These are phyloP conservation scores for Pestalotiopsis sp. DNA, from an alignment of 2,329 filamentous ascomycete genomes.

Conservation along the genomic window DNA sequence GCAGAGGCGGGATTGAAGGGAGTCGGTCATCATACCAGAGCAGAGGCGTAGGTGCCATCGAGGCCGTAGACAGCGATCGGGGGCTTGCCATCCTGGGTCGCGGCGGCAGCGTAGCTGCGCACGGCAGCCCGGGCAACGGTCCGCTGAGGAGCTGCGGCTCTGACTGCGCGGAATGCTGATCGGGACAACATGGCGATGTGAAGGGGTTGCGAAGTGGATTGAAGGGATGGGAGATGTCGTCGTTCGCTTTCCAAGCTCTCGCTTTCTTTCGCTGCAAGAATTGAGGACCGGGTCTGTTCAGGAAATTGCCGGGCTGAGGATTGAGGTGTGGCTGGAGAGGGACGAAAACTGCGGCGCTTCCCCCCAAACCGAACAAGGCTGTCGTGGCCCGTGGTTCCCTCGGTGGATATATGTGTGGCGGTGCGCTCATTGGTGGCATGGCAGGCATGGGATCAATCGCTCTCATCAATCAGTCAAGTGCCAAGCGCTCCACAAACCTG, in stretches of 20 bases:
- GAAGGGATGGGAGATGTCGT: constrained; percentile 20
- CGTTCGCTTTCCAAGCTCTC: constrained; percentile 15
- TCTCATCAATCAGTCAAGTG: not conserved
- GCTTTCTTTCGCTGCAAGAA: constrained; percentile 12
- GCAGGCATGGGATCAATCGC: not conserved
- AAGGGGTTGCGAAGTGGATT: constrained; percentile 19
- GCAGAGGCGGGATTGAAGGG: constrained; percentile 17
- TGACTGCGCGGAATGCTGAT: constrained; percentile 57
- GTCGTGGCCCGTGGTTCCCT: not conserved
- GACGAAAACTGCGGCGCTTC: not conserved
- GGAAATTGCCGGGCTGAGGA: constrained; percentile 9
- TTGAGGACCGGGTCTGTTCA: constrained; percentile 11
- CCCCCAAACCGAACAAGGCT: not conserved
- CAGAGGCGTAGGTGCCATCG: constrained; percentile 97
- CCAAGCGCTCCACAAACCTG: not conserved
- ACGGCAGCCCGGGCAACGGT: constrained; percentile 60
- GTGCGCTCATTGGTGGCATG: not conserved
- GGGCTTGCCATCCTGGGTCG: constrained; percentile 70
- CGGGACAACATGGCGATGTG: constrained; percentile 56
- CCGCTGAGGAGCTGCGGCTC: constrained; percentile 58
- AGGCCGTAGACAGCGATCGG: constrained; percentile 91
- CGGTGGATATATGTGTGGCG: not conserved
- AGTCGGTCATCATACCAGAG: constrained; percentile 71
- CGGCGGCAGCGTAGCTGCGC: constrained; percentile 74
- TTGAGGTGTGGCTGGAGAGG: not conserved